Conservation (phyloP, 164 flowering plant species). For the Berberis vulgaris region DNA sequence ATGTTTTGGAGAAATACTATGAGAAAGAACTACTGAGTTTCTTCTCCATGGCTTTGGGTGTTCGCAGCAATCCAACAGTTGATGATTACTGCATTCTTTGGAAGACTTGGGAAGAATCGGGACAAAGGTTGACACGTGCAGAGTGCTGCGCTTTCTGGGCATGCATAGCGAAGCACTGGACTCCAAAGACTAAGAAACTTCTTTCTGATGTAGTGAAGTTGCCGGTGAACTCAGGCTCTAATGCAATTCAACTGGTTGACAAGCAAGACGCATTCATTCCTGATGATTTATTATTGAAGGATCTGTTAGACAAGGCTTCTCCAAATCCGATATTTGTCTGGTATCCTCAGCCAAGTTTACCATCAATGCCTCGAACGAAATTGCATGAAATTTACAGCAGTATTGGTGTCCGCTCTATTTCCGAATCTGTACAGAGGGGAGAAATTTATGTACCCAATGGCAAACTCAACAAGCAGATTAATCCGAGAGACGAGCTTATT, state of each 20-base stretch:
- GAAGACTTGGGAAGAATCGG: constrained; percentile 48
- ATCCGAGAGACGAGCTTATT: constrained; percentile 14
- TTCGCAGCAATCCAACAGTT: constrained; percentile 32
- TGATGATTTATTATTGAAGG: constrained; percentile 56
- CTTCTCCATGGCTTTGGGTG: constrained; percentile 34
- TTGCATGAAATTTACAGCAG: constrained; percentile 32
- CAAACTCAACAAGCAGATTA: constrained; percentile 14
- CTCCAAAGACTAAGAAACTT: constrained; percentile 12
- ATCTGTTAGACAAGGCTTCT: constrained; percentile 30
- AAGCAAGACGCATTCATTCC: constrained; percentile 50
- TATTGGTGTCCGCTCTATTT: constrained; percentile 47
- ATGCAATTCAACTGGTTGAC: constrained; percentile 21
- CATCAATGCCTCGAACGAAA: constrained; percentile 23
- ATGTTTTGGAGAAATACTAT: constrained; percentile 44
- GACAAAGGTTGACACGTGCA: constrained; percentile 12
- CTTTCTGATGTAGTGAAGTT: constrained; percentile 31
- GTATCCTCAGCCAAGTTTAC: constrained; percentile 42
- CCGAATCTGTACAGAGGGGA: constrained; percentile 34
- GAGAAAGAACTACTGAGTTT: constrained; percentile 24
- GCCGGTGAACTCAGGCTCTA: constrained; percentile 29
- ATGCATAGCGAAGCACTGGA: constrained; percentile 27
- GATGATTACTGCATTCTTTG: constrained; percentile 50
- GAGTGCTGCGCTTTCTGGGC: constrained; percentile 61
- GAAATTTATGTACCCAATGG: constrained; percentile 17
- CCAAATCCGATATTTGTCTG: constrained; percentile 45